Percentiles rank a stretch among this genome's conserved stretches.
phyloP scores from a whole-genome alignment of 352 stramenopile genomes.

The Phytophthora sp. region DNA sequence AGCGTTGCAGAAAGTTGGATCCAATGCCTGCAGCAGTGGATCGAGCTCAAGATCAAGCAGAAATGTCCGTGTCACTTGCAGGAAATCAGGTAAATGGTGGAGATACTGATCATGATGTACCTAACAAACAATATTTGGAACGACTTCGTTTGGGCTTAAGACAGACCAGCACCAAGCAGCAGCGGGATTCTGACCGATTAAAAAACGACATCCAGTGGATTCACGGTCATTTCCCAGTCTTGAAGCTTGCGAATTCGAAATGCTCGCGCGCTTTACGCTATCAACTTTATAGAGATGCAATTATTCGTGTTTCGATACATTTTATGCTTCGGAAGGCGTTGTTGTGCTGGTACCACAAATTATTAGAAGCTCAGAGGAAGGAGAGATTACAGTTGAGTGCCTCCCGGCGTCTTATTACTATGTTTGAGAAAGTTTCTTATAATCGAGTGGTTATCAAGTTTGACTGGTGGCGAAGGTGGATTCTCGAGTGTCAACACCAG shows the following conservation, averaged over 20 bases:
- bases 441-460: constrained; percentile 19
- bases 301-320: constrained; percentile 34
- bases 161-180: constrained; percentile 7
- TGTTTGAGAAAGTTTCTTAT: constrained; percentile 29
- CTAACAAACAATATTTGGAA: constrained; percentile 8
- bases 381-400: constrained; percentile 33
- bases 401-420: constrained; percentile 31
- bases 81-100: constrained; percentile 21
- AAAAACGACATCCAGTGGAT: constrained; percentile 66
- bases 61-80: neutral
- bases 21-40: constrained; percentile 5
- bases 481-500: constrained; percentile 23
- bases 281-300: constrained; percentile 43
- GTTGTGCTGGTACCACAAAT: constrained; percentile 33
- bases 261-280: constrained; percentile 51
- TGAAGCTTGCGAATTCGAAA: constrained; percentile 51
- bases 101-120: neutral
- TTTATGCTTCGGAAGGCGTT: constrained; percentile 29
- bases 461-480: constrained; percentile 18
- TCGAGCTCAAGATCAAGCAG: neutral
- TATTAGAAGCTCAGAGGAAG: constrained; percentile 31
- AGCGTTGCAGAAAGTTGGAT: constrained; percentile 19
- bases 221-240: constrained; percentile 58
- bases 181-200: constrained; percentile 24
- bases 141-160: constrained; percentile 17